Conservation (phyloP, 140 eudicot genomes). For the Flaveria floridana region DNA sequence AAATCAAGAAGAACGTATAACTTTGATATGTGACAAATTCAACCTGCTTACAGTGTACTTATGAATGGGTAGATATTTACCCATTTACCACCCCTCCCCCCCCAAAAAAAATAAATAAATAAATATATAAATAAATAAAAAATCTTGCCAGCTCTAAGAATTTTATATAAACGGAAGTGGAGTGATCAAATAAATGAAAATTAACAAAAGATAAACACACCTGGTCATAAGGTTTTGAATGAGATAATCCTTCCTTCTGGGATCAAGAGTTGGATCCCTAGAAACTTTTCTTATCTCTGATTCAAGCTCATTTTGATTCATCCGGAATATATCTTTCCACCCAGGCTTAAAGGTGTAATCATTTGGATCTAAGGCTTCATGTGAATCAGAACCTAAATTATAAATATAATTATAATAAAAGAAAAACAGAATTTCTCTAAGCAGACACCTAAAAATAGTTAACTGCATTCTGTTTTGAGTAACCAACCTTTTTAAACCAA, state of each 20-base stretch:
- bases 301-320: slow-evolving; percentile 99
- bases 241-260: slow-evolving; percentile 95
- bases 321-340: slow-evolving; percentile 96
- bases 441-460: background rate
- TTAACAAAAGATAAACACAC: slow-evolving; percentile 36
- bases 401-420: background rate
- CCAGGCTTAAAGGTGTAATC: slow-evolving; percentile 96
- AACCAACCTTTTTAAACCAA: background rate
- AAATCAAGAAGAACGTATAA: slow-evolving; percentile 12
- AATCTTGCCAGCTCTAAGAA: background rate
- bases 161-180: background rate
- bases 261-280: slow-evolving; percentile 97
- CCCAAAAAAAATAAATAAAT: too few relatives aligned
- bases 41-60: background rate
- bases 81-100: slow-evolving; percentile 4
- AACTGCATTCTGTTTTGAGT: slow-evolving; percentile 8
- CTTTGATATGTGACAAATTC: background rate
- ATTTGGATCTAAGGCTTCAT: slow-evolving; percentile 71
- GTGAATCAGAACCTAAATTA: slow-evolving; percentile 51
- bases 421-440: background rate
- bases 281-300: slow-evolving; percentile 98
- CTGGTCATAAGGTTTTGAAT: slow-evolving; percentile 98
- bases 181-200: background rate
- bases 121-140: too few relatives aligned
- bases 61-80: background rate